Conservation (phyloP, 148 eudicot genomes). For the Heliosperma pusillum region DNA sequence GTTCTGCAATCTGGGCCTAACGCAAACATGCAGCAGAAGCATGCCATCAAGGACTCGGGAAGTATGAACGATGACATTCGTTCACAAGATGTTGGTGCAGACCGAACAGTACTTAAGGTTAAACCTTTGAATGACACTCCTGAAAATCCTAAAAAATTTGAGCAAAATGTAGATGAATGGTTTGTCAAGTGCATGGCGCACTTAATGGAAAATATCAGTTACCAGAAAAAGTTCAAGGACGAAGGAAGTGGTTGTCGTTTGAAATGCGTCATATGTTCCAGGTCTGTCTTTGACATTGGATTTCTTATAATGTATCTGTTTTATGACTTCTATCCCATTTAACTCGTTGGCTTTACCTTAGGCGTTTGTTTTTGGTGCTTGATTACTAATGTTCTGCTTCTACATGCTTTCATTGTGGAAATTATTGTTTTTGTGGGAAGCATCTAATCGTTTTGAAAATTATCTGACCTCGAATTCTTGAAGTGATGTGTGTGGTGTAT, state of each 20-base stretch:
- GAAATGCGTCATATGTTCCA: conserved; percentile 61
- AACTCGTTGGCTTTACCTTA: not conserved
- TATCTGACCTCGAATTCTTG: not conserved
- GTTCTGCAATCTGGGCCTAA: conserved; percentile 9
- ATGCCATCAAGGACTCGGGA: conserved; percentile 14
- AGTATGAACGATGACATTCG: conserved; percentile 26
- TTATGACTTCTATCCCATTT: too few species aligned
- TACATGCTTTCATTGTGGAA: not conserved
- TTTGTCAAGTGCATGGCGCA: conserved; percentile 43
- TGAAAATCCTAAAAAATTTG: conserved; percentile 49
- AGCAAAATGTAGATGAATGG: conserved; percentile 38
- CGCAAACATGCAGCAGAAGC: conserved; percentile 15
- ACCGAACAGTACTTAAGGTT: conserved; percentile 24
- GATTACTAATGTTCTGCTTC: not conserved
- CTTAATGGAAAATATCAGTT: conserved; percentile 39
- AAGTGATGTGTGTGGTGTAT: not conserved
- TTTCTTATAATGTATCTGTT: not conserved
- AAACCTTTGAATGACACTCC: conserved; percentile 42
- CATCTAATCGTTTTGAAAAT: not conserved
- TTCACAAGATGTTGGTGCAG: conserved; percentile 26
- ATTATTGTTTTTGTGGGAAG: not conserved
- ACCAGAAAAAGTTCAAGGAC: conserved; percentile 36
- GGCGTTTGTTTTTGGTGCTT: not conserved
- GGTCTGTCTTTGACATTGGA: conserved; percentile 44
- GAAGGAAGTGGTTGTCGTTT: conserved; percentile 51